Conservation (phyloP, 139 green algal species). For the Closterium sp. region DNA sequence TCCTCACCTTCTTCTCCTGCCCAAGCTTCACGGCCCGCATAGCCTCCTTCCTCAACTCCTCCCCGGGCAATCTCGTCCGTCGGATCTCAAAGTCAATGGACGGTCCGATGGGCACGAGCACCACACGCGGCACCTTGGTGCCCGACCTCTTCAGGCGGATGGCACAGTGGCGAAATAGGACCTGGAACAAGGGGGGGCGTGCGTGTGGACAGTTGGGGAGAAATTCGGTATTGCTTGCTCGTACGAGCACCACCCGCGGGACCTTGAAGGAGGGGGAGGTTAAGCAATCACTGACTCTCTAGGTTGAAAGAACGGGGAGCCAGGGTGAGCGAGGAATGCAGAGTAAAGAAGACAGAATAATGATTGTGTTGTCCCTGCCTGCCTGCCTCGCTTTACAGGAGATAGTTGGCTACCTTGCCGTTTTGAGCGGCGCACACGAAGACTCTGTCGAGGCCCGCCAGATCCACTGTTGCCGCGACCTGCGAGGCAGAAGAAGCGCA, state of each 20-base stretch:
- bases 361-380: too few relatives aligned
- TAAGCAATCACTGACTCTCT: too few relatives aligned
- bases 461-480: not conserved
- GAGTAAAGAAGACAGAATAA: too few relatives aligned
- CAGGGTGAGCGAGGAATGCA: too few relatives aligned
- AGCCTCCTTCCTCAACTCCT: slow-evolving; percentile 82
- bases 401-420: not conserved
- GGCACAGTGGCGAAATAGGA: slow-evolving; percentile 41
- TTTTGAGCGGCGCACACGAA: slow-evolving; percentile 16
- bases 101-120: slow-evolving; percentile 83
- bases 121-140: slow-evolving; percentile 65
- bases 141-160: slow-evolving; percentile 48
- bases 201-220: too few relatives aligned
- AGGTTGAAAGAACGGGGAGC: too few relatives aligned
- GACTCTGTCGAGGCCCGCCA: slow-evolving; percentile 44
- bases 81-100: slow-evolving; percentile 72
- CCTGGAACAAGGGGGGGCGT: not conserved
- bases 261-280: too few relatives aligned
- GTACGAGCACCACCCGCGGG: too few relatives aligned
- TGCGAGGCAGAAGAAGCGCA: not conserved
- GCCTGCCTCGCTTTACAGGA: too few relatives aligned
- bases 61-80: slow-evolving; percentile 59
- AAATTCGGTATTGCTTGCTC: too few relatives aligned
- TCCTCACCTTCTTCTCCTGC: slow-evolving; percentile 43
- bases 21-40: slow-evolving; percentile 1